Base-by-base conservation (phyloP, 139 green algal genomes). In the Chlorella vulgaris region DNA sequence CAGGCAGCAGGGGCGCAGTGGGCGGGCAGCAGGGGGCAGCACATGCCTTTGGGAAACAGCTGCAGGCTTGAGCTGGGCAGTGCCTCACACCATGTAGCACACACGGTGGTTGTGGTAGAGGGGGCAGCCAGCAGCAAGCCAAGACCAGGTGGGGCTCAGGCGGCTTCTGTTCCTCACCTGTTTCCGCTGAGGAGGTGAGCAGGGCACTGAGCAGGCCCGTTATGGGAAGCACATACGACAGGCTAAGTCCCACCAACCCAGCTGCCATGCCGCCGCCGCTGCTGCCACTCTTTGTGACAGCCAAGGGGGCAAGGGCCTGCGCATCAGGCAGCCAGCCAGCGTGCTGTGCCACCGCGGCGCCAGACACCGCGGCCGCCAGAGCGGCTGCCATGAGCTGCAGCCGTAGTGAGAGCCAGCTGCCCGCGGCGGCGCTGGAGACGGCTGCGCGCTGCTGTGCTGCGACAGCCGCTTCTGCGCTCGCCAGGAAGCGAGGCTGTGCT, bases 211-310 rank as follows among this genome's bases (percentile, higher is more conserved):
- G 89, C 66, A 96, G 84, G 2, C 86, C 85, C 4, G 94, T 93
- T 51, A 97, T 86, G 22, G 93, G 92, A 47, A 98, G 83, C 22
- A 90, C 92, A 70, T 97, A 98, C 1, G 88, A 85, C n/a, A 97
- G 81, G 70, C 84, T 86, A 7, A 97, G 85, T 0, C 92, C 93
- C 39, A 92, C 78, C 65, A 96, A 55, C 33, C 89, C 90, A 50
- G 90, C 85, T 3, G 65, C n/a, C 58, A 71, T 70, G 74, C 76
- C 35, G 40, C 76, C 50, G 70, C 58, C 18, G 13, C 51, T 26
- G 47, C 63, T 19, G 33, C 33, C 35, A 33, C 51, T 8, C 1
- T 53, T 55, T 74, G 69, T 22, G 74, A 42, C n/a, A 60, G 22
- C 10, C 29, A 63, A 7, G 0, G 89, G 83, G 0, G 90, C 91